Base-by-base conservation (phyloP, 1,284 basidiomycete species). In the Uromyces viciae-fabae region DNA sequence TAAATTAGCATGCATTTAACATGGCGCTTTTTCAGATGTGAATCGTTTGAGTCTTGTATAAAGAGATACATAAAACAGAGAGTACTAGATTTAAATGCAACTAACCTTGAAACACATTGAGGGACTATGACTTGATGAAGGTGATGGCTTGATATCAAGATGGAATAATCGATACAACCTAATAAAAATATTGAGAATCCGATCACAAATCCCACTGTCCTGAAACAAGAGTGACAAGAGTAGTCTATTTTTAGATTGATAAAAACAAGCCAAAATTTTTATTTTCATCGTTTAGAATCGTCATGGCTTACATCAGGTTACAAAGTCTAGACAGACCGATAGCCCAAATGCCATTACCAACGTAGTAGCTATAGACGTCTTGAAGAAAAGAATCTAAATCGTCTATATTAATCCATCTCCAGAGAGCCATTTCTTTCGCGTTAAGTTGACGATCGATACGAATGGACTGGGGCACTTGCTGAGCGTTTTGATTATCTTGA, bases 401-500 rank as follows among this genome's bases (percentile, higher is more conserved):
- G 85, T 94, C 94, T 9, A 98, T 94, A 85, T 99, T 99, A 82
- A 97, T 94, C 97, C 97, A 99, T 82, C 93, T 92, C 97, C 97
- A 99, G 60, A 98, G 86, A 0, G 96, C 96, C 83, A 91, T 91
- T 86, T 98, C 94, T n/a, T 81, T 77, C 19, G 83, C 82, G 17
- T 75, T 82, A 75, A 85, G 69, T 15, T 72, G 52, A 38, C 33
- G 73, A 22, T 19, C 7, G 5, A 8, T 3, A 28, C 25, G 1
- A 25, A 33, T 17, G 25, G 17, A 40, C 17, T 38, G 25, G 9
- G 17, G 3, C 15, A 43, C 14, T 49, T 38, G 56, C 15, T 7
- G 22, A 25, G n/a, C 25, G 19, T 43, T 33, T 72, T 54, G 68
- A 0, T 52, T 49, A 14, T 62, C 56, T 43, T 75, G 25, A 43